Base-by-base conservation (phyloP, 2,329 filamentous ascomycete genomes). In the Chlorencoelia australis region DNA sequence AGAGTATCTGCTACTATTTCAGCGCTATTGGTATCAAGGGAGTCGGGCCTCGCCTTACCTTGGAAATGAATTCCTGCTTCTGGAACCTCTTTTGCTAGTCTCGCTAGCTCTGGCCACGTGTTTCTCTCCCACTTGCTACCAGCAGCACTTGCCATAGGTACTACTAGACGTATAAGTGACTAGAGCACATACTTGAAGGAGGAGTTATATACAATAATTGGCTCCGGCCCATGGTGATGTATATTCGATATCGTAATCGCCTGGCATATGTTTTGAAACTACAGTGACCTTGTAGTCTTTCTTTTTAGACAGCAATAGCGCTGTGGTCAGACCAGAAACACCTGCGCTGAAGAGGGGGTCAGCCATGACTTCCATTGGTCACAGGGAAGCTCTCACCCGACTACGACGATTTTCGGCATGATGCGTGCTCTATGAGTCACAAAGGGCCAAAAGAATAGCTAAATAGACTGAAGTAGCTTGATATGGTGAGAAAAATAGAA, bases 221-320 rank as follows among this genome's bases (percentile, higher is more conserved):
- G 85, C 86, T 10, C 86, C 86, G 3, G 86, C 86, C 82, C 84
- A 93, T 1, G 85, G 86, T 5, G 84, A 93, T 1, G 84, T 79
- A 58, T 94, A 95, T 65, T 93, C 82, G 48, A 88, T 80, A 47
- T 89, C 82, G 59, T 89, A 91, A 63, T 95, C 88, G 22, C 88
- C 88, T 0, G 88, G 88, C 81, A 94, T 91, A 56, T 94, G 82
- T 54, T 89, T 93, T 4, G 85, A 81, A 20, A 86, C 66, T 22
- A 93, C 66, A 0, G 82, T 87, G 45, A 93, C 61, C 17, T 65
- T 63, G 47, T 78, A 69, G 8, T 60, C 51, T 4, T 63, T 58
- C 48, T 75, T 67, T 41, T 66, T 65, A 9, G 76, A 76, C 10
- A 82, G 61, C 11, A 75, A 59, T 16, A 79, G 63, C 22, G 78